phyloP scores from a whole-genome alignment of 2,329 filamentous ascomycete genomes.

The Clarireedia sp. region DNA sequence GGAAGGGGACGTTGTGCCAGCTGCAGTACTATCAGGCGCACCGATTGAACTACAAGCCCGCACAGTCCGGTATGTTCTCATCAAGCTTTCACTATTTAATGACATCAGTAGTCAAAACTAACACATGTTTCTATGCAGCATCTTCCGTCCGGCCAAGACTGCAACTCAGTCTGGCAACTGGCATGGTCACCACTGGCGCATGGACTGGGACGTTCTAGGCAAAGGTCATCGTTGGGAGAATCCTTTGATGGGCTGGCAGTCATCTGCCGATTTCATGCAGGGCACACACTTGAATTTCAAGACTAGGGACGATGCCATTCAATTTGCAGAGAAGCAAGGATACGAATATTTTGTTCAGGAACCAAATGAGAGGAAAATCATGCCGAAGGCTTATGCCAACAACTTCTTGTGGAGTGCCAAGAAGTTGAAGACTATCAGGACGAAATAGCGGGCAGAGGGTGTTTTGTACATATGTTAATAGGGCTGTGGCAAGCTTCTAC shows the following conservation, averaged over 20 bases:
- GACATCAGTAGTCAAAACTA: slow-evolving; percentile 10
- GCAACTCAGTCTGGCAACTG: slow-evolving; percentile 91
- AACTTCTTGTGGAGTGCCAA: slow-evolving; percentile 82
- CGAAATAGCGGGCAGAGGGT: slow-evolving; percentile 52
- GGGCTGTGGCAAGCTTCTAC: no score
- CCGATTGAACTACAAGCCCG: slow-evolving; percentile 90
- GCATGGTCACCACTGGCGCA: slow-evolving; percentile 80
- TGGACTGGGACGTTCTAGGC: slow-evolving; percentile 93
- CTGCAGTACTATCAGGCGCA: slow-evolving; percentile 82
- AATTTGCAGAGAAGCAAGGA: slow-evolving; percentile 95
- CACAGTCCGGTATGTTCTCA: slow-evolving; percentile 68
- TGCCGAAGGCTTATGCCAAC: slow-evolving; percentile 92
- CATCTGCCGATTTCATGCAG: slow-evolving; percentile 90
- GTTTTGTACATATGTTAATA: slow-evolving; percentile 9
- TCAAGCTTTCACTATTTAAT: no score
- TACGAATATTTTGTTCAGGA: slow-evolving; percentile 99
- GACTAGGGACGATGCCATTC: slow-evolving; percentile 86
- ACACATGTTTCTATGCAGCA: slow-evolving; percentile 46
- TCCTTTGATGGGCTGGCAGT: slow-evolving; percentile 97
- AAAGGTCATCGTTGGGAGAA: slow-evolving; percentile 99
- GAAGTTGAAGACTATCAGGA: slow-evolving; percentile 81
- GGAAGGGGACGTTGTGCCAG: slow-evolving; percentile 63
- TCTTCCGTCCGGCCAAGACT: slow-evolving; percentile 86
- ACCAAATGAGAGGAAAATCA: slow-evolving; percentile 78
- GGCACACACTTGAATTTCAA: slow-evolving; percentile 87